Evolutionary conservation across 2,329 filamentous ascomycete genomes (phyloP).

Genomic region (Knoxdaviesia capensis): DNA sequence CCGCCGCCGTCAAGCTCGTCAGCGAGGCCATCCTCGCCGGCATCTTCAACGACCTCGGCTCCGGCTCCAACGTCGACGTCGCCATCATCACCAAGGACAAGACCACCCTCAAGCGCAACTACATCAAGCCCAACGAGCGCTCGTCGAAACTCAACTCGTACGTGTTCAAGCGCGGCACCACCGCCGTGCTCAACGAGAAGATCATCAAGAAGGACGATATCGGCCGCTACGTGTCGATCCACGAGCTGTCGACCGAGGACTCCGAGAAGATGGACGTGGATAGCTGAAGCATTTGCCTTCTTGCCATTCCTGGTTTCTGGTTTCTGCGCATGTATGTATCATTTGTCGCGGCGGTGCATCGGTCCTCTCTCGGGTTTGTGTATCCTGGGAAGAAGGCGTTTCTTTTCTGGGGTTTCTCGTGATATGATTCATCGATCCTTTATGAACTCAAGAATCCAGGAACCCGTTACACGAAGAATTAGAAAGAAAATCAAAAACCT

Average conservation of each 20-base stretch:
- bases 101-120: conserved; percentile 83
- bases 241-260: conserved; percentile 48
- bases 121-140: conserved; percentile 81
- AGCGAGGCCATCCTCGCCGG: conserved; percentile 81
- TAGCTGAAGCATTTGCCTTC: conserved; percentile 18
- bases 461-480: too few species aligned
- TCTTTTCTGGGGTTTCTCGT: too few species aligned
- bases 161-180: conserved; percentile 78
- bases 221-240: conserved; percentile 79
- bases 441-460: too few species aligned
- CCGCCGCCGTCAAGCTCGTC: conserved; percentile 66
- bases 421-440: too few species aligned
- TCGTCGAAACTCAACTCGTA: conserved; percentile 87
- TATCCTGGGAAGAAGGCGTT: too few species aligned
- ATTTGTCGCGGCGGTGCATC: too few species aligned
- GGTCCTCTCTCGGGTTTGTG: too few species aligned
- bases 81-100: conserved; percentile 90
- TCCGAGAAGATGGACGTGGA: conserved; percentile 53
- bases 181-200: conserved; percentile 88
- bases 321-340: too few species aligned
- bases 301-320: too few species aligned
- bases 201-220: conserved; percentile 88
- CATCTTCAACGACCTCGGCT: conserved; percentile 97
- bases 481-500: too few species aligned
- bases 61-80: conserved; percentile 92